These are phyloP conservation scores for Phytophthora boehmeriae DNA, from an alignment of 352 stramenopile genomes.

Conservation along the genomic window DNA sequence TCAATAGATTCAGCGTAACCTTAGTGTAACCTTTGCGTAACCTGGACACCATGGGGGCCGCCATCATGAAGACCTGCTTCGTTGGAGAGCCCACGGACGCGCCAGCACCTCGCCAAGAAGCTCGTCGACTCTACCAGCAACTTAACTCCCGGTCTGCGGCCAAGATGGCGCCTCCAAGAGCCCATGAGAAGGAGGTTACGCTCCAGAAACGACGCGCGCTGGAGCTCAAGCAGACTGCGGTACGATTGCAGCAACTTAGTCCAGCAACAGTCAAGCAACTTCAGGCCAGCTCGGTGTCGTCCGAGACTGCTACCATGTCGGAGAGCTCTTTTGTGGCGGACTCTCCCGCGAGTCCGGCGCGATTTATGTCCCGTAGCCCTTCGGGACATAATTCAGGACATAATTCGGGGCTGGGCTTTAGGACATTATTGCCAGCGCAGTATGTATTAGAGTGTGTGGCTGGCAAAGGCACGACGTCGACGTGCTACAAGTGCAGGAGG, in stretches of 20 bases:
- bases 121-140: conserved; percentile 32
- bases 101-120: conserved; percentile 20
- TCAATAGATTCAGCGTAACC: no score
- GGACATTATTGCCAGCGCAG: conserved; percentile 39
- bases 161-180: conserved; percentile 18
- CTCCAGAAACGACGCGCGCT: conserved; percentile 18
- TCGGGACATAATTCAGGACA: conserved; percentile 22
- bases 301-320: conserved; percentile 44
- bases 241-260: conserved; percentile 36
- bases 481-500: conserved; percentile 66
- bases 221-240: conserved; percentile 32
- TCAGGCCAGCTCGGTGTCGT: conserved; percentile 26
- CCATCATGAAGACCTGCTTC: conserved; percentile 52
- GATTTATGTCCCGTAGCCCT: conserved; percentile 11
- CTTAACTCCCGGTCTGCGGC: conserved; percentile 22
- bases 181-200: conserved; percentile 21
- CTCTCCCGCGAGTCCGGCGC: conserved; percentile 27
- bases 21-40: background rate
- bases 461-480: conserved; percentile 73
- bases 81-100: conserved; percentile 27
- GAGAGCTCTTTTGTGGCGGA: conserved; percentile 56
- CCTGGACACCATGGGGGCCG: conserved; percentile 36
- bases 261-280: conserved; percentile 15
- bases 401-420: conserved; percentile 32
- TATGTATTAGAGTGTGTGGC: conserved; percentile 70